Conservation (phyloP, 257 asterid genomes). For the Nicotiana undulata region DNA sequence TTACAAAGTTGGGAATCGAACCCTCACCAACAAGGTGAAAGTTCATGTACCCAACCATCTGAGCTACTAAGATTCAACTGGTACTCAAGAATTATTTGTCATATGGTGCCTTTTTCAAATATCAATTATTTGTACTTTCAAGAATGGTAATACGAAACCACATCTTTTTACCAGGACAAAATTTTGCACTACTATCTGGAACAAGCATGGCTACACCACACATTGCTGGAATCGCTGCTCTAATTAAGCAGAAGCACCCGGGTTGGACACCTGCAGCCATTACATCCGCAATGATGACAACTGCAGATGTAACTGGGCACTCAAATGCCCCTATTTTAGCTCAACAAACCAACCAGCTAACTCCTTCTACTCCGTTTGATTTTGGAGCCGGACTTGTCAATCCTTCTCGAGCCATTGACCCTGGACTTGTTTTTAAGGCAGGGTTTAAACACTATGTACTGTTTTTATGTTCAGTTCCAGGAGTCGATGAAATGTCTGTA, state of each 20-base stretch:
- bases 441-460: constrained; percentile 37
- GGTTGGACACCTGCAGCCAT: constrained; percentile 58
- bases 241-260: constrained; percentile 53
- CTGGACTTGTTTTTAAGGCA: constrained; percentile 48
- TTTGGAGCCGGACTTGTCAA: constrained; percentile 56
- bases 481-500: constrained; percentile 47
- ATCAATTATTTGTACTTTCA: neutral
- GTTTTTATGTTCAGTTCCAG: constrained; percentile 63
- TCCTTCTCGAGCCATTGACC: constrained; percentile 53
- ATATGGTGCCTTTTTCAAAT: too few species aligned
- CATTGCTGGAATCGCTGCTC: constrained; percentile 57
- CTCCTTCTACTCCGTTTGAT: constrained; percentile 59
- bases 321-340: constrained; percentile 40
- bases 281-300: constrained; percentile 64
- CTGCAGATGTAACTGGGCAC: constrained; percentile 35
- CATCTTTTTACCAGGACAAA: constrained; percentile 31
- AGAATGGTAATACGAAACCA: neutral
- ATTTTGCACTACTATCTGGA: constrained; percentile 54
- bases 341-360: constrained; percentile 24
- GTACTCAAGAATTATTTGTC: too few species aligned
- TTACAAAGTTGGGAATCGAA: too few species aligned
- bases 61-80: too few species aligned
- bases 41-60: too few species aligned
- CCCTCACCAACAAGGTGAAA: too few species aligned
- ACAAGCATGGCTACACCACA: constrained; percentile 74